Evolutionary conservation across 2,329 filamentous ascomycete species (phyloP).

Genomic region (Helicocarpus griseus): DNA sequence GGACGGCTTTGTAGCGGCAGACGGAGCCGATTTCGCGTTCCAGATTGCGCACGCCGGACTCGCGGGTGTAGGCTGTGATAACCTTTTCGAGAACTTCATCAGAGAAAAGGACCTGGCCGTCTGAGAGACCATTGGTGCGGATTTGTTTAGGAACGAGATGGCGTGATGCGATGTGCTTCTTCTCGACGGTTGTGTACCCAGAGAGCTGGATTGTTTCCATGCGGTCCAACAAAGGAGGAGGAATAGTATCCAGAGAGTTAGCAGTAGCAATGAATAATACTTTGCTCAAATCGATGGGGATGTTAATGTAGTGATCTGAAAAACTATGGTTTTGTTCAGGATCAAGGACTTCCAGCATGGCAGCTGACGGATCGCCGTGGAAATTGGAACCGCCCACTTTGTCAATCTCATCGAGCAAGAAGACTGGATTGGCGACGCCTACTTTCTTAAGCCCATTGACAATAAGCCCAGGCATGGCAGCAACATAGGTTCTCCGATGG

Average conservation of each 20-base stretch:
- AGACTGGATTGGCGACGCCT: slow-evolving; percentile 87
- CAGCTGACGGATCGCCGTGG: slow-evolving; percentile 90
- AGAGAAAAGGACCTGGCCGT: slow-evolving; percentile 65
- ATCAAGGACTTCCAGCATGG: slow-evolving; percentile 95
- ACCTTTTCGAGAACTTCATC: slow-evolving; percentile 87
- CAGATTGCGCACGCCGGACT: slow-evolving; percentile 89
- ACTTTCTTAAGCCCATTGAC: slow-evolving; percentile 93
- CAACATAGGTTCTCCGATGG: slow-evolving; percentile 90
- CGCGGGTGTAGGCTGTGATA: slow-evolving; percentile 91
- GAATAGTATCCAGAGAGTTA: slow-evolving; percentile 89
- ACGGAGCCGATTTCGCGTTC: slow-evolving; percentile 93
- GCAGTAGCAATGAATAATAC: slow-evolving; percentile 96
- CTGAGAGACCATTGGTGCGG: slow-evolving; percentile 71
- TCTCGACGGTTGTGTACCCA: slow-evolving; percentile 94
- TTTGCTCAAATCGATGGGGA: slow-evolving; percentile 91
- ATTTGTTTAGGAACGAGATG: slow-evolving; percentile 97
- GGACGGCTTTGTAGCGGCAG: slow-evolving; percentile 88
- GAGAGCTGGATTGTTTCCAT: slow-evolving; percentile 95
- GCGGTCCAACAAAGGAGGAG: slow-evolving; percentile 82
- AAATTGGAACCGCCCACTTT: slow-evolving; percentile 87
- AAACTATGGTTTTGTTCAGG: slow-evolving; percentile 95
- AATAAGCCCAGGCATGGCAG: slow-evolving; percentile 95
- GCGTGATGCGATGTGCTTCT: slow-evolving; percentile 83
- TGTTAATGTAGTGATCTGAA: slow-evolving; percentile 90
- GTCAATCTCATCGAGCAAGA: slow-evolving; percentile 95